Percentiles rank a stretch among this genome's conserved stretches.
Conservation (phyloP, 768 basidiomycete genomes). For the Amanita brunnescens region DNA sequence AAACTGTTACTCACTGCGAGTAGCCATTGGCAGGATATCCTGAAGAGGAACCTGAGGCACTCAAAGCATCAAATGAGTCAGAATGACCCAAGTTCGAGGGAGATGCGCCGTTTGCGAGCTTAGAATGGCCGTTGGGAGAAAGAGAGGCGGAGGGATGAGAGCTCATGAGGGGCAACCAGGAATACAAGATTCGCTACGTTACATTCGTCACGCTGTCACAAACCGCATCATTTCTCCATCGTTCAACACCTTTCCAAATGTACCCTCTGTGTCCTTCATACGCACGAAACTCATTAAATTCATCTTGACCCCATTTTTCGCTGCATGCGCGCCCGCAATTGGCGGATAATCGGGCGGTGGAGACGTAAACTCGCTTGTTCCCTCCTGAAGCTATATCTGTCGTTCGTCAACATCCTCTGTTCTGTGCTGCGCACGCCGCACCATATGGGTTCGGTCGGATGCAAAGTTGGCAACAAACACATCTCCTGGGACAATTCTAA, state of each 20-base stretch:
- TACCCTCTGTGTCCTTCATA: conserved; percentile 6
- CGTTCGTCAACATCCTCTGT: conserved; percentile 45
- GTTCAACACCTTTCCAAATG: conserved; percentile 11
- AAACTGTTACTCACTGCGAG: conserved; percentile 41
- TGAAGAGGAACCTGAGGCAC: conserved; percentile 30
- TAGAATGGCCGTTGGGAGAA: conserved; percentile 40
- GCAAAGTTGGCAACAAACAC: conserved; percentile 53
- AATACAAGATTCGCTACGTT: neutral
- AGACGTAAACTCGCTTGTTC: conserved; percentile 25
- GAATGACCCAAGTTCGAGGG: conserved; percentile 29
- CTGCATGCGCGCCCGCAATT: conserved; percentile 7
- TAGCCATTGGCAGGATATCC: conserved; percentile 47
- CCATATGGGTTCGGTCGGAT: conserved; percentile 75
- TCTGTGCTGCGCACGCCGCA: conserved; percentile 50
- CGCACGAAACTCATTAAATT: conserved; percentile 14
- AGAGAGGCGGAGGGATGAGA: conserved; percentile 3
- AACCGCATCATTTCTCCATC: conserved; percentile 4
- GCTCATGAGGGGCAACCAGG: neutral
- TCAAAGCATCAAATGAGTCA: conserved; percentile 27
- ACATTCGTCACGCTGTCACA: conserved; percentile 1
- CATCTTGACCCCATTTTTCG: conserved; percentile 7
- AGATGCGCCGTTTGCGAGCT: conserved; percentile 41
- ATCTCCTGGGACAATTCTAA: conserved; percentile 49
- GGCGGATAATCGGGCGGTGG: conserved; percentile 13
- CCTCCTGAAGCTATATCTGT: conserved; percentile 9